Evolutionary conservation across 1,139 yeast species (phyloP).

Genomic region (Magnusiomyces tetraspermus): DNA sequence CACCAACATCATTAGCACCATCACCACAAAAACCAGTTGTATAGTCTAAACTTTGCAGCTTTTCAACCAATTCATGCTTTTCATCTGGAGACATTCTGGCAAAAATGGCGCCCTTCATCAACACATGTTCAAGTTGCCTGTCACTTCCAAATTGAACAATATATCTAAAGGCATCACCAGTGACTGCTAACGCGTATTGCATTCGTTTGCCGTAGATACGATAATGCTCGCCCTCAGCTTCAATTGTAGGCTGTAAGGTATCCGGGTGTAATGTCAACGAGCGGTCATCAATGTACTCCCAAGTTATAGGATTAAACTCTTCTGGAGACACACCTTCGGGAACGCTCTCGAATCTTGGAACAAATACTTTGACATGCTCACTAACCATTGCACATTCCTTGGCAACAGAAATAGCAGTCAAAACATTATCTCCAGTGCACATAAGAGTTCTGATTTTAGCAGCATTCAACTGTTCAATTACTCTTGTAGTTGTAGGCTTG

Average conservation of each 20-base stretch:
- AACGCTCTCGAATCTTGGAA: constrained; percentile 48
- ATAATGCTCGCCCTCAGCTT: constrained; percentile 9
- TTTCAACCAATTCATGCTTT: constrained; percentile 88
- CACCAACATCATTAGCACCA: constrained; percentile 89
- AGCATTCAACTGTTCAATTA: constrained; percentile 46
- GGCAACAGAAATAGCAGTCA: constrained; percentile 92
- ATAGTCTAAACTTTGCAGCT: constrained; percentile 72
- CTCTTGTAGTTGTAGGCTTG: constrained; percentile 55
- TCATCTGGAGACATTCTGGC: constrained; percentile 99
- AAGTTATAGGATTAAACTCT: constrained; percentile 21
- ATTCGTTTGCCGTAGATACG: constrained; percentile 20
- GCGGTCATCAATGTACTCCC: constrained; percentile 36
- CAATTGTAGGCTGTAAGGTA: constrained; percentile 44
- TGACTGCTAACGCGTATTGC: constrained; percentile 65
- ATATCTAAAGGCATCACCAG: constrained; percentile 85
- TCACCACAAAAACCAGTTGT: constrained; percentile 98
- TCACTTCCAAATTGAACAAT: constrained; percentile 41
- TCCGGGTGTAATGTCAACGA: constrained; percentile 44
- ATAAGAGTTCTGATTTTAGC: constrained; percentile 78
- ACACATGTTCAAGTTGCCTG: constrained; percentile 42
- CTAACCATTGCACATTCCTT: constrained; percentile 65
- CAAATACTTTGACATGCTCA: constrained; percentile 43
- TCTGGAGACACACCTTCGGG: constrained; percentile 7
- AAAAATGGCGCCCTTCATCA: constrained; percentile 67
- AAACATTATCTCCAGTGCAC: constrained; percentile 96